Base-by-base conservation (phyloP, 225 moss, liverwort and hornwort genomes). In the Physcomitrellopsis africana region DNA sequence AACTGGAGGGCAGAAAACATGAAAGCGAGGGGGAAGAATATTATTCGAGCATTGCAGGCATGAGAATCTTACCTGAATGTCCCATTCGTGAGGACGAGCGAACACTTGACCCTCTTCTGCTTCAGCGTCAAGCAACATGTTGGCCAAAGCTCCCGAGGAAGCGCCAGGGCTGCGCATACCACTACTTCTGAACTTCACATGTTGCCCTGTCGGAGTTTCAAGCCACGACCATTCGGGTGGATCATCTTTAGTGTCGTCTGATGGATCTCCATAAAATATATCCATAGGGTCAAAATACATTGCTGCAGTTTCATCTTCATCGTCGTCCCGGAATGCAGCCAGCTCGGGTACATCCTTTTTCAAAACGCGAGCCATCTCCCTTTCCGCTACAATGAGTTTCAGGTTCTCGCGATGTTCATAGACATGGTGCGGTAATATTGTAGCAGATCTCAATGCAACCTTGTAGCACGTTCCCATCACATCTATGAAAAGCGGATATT, bases 371-470 rank as follows among this genome's bases (percentile, higher is more conserved):
- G 85, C 90, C 82, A 87, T 84, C 63, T 92, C 83, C 44, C 91
- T 73, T 68, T 89, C 92, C 2, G 89, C 89, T 24, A 88, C 82
- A n/a, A 94, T 81, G 3, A 89, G 83, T 72, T 93, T 97, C 13
- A 97, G 70, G 60, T 92, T 83, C 76, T 94, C 97, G 8, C 97
- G 84, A 41, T 97, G 97, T 81, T 97, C 92, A 59, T 97, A 92
- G 12, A 97, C 84, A 78, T 97, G 97, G 72, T 91, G 89, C 13
- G 92, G 97, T 58, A 93, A 77, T 8, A 97, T 82, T 2, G 97
- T 97, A 5, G 94, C 84, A 47, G 91, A 88, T 79, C 91, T 81
- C 59, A 97, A 79, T 42, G 91, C 90, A 2, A 86, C 71, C 61
- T 86, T 90, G 37, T 91, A 97, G 70, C 92, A 72, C 23, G 89